Evolutionary conservation across 2,329 filamentous ascomycete genomes (phyloP), one percentile per base, ranked within the genome.

Genomic region (Gnomoniopsis sp.): DNA sequence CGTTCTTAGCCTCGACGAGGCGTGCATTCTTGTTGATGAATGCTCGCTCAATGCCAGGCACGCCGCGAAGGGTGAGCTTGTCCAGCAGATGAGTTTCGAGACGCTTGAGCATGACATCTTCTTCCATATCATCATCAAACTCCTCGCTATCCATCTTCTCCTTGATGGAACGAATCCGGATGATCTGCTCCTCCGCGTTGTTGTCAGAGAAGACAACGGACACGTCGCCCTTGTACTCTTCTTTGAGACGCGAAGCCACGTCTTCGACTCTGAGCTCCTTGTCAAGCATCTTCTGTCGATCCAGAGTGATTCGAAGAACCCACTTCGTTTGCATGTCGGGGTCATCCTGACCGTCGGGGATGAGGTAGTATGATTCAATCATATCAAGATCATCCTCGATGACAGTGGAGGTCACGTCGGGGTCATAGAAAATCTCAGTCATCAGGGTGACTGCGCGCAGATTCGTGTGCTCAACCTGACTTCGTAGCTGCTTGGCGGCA

Each of bases 351-450:
- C 96, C 91, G 64, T 96, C 92, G 0, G 91, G 91, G 70, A 98
- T 90, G 71, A 98, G 86, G 77, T 93, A 98, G 79, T 96, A 97
- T 0, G 93, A 96, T 66, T 97, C 92, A 7, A 99, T 90, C 85
- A 98, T 96, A 69, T 98, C 95, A 61, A 84, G 76, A 79, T 99
- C 95, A 58, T 90, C 90, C 38, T 89, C 83, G 66, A 99, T 96
- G 64, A 87, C 89, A 0, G 96, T 99, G 33, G 84, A 81, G 66
- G 90, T 86, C 60, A 97, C 88, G 60, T 96, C 89, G 0, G 95
- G 95, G 71, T 99, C 95, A 68, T 98, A 98, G 81, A 96, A 97
- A 60, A 99, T 93, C 74, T 99, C 96, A 0, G 93, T 96, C 49
- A 91, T 85, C 48, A 93, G 88, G 0, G 93, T 96, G 60, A 99